Base-by-base conservation (phyloP, 495 filamentous ascomycete species). In the Zalerion maritima region DNA sequence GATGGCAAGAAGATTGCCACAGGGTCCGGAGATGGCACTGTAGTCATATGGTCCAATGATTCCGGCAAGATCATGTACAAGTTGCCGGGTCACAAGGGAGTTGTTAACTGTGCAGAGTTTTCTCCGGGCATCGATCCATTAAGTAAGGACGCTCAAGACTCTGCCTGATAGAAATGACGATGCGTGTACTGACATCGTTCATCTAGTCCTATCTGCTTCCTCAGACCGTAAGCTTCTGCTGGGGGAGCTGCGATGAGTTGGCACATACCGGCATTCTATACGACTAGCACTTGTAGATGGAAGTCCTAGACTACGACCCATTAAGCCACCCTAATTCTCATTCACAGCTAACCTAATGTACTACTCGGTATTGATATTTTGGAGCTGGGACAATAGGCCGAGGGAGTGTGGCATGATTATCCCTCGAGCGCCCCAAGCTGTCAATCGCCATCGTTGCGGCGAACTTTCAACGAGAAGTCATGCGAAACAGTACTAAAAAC, bases 81-180 rank as follows among this genome's bases (percentile, higher is more conserved):
- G 50, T 60, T 99, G 28, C 89, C 89, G 0, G 89, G 89, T 0
- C 89, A 99, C 45, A 87, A 85, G 51, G 89, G 91, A 8, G 80
- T 83, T 1, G 91, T 97, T 24, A 97, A 96, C 45, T 86, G 87
- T 49, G 86, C 87, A 30, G 74, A 84, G 40, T 87, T 99, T 46
- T 78, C 80, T 19, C 84, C 89, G 2, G 72, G 73, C 23, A 52
- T 52, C 26, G 86, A 92, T 38, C 82, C 86, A 24, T 77, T 96
- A 27, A 74, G 87, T 94, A 65, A 73, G 87, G 78, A 11, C 33
- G 15, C 14, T 7, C 3, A 3, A 14, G 31, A 9, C 16, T 14
- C 24, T 8, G 18, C n/a, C 18, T 9, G 31, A 12, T 13, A 38
- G 40, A 42, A 46, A 27, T 21, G 17, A 28, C 7, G 26, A 6